These are phyloP conservation scores for Fusarium sp. DNA, from an alignment of 2,329 filamentous ascomycete species.

Conservation along the genomic window DNA sequence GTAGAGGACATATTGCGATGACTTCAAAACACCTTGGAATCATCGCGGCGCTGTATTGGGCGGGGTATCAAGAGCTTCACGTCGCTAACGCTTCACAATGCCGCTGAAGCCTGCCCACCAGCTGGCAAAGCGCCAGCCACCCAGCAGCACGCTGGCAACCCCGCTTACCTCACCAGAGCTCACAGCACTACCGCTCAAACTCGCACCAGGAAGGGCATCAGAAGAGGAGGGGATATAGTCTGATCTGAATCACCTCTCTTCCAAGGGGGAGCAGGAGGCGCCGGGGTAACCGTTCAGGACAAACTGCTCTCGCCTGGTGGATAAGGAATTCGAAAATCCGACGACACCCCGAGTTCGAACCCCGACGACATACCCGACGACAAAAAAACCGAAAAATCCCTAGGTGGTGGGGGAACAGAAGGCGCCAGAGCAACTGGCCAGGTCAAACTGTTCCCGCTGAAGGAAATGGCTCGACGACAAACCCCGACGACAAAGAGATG, in stretches of 20 bases:
- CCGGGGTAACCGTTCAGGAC: slow-evolving; percentile 44
- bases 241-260: background rate
- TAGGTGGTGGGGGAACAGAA: slow-evolving; percentile 1
- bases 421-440: slow-evolving; percentile 43
- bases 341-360: slow-evolving; percentile 32
- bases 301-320: slow-evolving; percentile 39
- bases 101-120: background rate
- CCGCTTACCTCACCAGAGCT: background rate
- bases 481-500: slow-evolving; percentile 38
- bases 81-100: background rate
- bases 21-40: slow-evolving; percentile 26
- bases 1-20: background rate
- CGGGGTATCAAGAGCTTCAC: slow-evolving; percentile 13
- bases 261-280: slow-evolving; percentile 38
- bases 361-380: background rate
- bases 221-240: slow-evolving; percentile 18
- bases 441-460: slow-evolving; percentile 41
- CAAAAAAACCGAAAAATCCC: background rate
- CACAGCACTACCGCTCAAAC: background rate
- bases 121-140: background rate
- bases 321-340: background rate
- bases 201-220: background rate
- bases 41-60: background rate
- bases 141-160: background rate
- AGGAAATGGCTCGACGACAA: slow-evolving; percentile 14